phyloP scores from a whole-genome alignment of 2,329 filamentous ascomycete genomes.

The Apiospora sp. region DNA sequence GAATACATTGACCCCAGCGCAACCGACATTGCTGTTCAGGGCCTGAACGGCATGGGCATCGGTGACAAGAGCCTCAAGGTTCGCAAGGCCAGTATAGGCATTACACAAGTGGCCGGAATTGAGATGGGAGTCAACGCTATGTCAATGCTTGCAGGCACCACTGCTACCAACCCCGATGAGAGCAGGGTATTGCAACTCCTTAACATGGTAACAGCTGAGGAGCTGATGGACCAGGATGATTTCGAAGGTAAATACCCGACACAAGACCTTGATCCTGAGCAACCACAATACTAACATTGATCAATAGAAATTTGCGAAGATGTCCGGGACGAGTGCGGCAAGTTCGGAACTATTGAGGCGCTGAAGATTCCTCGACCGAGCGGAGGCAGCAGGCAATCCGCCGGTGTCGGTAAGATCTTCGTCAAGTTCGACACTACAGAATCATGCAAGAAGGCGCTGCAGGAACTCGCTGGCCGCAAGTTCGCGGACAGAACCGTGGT shows the following conservation, averaged over 20 bases:
- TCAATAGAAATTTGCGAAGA: slow-evolving; percentile 91
- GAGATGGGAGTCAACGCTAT: slow-evolving; percentile 98
- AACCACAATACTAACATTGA: neutral
- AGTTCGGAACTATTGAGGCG: slow-evolving; percentile 86
- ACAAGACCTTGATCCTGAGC: neutral
- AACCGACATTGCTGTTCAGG: slow-evolving; percentile 88
- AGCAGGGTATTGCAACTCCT: slow-evolving; percentile 89
- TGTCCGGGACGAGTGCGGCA: slow-evolving; percentile 89
- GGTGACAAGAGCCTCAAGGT: slow-evolving; percentile 88
- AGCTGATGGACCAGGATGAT: slow-evolving; percentile 91
- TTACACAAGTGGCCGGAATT: slow-evolving; percentile 88
- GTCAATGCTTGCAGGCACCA: slow-evolving; percentile 95
- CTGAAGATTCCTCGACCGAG: slow-evolving; percentile 91
- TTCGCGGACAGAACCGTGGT: slow-evolving; percentile 97
- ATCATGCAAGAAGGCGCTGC: slow-evolving; percentile 82
- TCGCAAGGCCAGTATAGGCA: slow-evolving; percentile 87
- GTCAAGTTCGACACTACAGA: slow-evolving; percentile 88
- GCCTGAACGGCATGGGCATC: slow-evolving; percentile 91
- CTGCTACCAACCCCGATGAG: slow-evolving; percentile 78
- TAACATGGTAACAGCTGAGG: slow-evolving; percentile 98
- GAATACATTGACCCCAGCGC: slow-evolving; percentile 83
- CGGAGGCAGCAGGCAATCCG: slow-evolving; percentile 81
- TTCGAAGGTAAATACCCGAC: slow-evolving; percentile 76
- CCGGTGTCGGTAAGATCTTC: slow-evolving; percentile 96
- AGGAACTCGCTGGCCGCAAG: slow-evolving; percentile 91